Conservation (phyloP, 2,329 filamentous ascomycete genomes). For the Fusarium lateritium region DNA sequence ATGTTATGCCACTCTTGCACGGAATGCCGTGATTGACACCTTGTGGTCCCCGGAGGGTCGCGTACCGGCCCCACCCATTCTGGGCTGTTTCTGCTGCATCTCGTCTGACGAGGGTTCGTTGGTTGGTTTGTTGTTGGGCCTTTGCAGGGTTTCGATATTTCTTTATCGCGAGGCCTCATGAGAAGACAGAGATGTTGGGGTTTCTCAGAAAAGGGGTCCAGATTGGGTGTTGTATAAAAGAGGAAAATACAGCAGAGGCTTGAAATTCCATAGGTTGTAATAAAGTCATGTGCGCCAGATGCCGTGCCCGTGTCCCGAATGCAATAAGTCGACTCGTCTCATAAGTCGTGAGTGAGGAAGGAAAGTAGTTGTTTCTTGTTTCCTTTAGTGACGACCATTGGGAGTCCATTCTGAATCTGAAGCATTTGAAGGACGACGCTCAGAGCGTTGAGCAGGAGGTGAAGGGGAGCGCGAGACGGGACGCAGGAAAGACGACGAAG, state of each 20-base stretch:
- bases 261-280: conserved; percentile 16
- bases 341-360: conserved; percentile 25
- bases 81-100: conserved; percentile 30
- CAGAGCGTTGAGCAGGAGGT: conserved; percentile 47
- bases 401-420: conserved; percentile 47
- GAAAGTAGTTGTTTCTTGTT: background rate
- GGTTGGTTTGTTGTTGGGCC: conserved; percentile 6
- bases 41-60: conserved; percentile 3
- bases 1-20: conserved; percentile 38
- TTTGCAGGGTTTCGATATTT: background rate
- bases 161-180: background rate
- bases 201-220: background rate
- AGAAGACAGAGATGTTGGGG: background rate
- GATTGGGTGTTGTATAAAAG: conserved; percentile 1
- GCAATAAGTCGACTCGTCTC: conserved; percentile 20
- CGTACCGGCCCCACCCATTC: conserved; percentile 31
- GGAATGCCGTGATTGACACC: conserved; percentile 42
- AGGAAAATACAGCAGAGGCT: background rate
- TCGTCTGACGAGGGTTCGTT: conserved; percentile 8
- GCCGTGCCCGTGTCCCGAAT: conserved; percentile 26
- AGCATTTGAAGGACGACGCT: conserved; percentile 46
- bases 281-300: conserved; percentile 29
- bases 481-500: conserved; percentile 46
- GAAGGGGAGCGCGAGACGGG: conserved; percentile 48
- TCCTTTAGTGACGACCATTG: conserved; percentile 38